Base-by-base conservation (phyloP, 768 basidiomycete species). In the Lactarius evosmus region DNA sequence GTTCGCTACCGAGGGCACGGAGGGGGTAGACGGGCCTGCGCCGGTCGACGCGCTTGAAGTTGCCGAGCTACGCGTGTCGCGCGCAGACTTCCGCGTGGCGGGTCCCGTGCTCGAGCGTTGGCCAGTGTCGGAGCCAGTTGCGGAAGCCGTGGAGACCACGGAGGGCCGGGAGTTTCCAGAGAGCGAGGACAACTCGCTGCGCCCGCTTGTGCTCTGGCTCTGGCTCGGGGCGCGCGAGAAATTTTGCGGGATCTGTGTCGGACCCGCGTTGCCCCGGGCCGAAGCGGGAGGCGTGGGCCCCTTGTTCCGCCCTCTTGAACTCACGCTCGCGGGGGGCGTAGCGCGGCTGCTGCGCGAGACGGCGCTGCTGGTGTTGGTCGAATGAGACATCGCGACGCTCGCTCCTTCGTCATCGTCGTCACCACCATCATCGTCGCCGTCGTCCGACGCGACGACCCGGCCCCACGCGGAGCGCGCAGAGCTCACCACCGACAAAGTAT, bases 381-480 rank as follows among this genome's bases (percentile, higher is more conserved):
- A 22, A 22, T 4, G 44, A 4, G 22, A n/a, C 22, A 3, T 22
- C 1, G 22, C 44, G 44, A 46, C 54, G 3, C 41, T 30, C 7
- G 4, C 49, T 11, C 41, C 60, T 14, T 56, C 60, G 16, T 55
- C 53, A 0, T 32, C 19, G 30, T 60, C 56, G 27, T 56, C 46
- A n/a, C n/a, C n/a, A 1, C 16, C 50, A 9, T 65, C 44, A 9
- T 49, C 49, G 41, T 29, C 33, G 2, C 1, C 40, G 22, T 25
- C 29, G 16, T 17, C 14, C 38, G 34, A 55, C 19, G 16, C 17
- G 33, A 40, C 33, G 12, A 38, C 27, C 2, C 33, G 57, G 5
- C 14, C 46, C 60, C 40, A 50, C 25, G 60, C 38, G 46, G 0
- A n/a, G 14, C 62, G 57, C 16, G 58, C 34, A 5, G 49, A 50